Conservation (phyloP, 2,329 filamentous ascomycete species). For the Aspergillus flavus region DNA sequence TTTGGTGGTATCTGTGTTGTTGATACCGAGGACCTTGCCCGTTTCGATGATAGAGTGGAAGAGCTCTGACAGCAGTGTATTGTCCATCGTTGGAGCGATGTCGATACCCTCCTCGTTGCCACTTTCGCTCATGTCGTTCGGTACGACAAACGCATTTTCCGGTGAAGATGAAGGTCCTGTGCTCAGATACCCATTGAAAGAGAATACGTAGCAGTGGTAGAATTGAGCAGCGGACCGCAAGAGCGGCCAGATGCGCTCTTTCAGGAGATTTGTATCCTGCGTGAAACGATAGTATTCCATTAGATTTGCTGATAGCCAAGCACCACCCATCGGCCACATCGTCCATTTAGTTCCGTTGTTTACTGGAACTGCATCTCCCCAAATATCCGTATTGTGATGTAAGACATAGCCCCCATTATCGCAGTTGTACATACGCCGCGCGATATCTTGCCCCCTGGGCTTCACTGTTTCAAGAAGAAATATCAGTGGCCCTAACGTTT, state of each 20-base stretch:
- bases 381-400: conserved; percentile 61
- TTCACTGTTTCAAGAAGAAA: conserved; percentile 41
- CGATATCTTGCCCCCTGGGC: conserved; percentile 51
- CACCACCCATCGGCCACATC: conserved; percentile 46
- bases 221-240: conserved; percentile 16
- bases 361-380: conserved; percentile 57
- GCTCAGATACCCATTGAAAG: conserved; percentile 8
- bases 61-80: conserved; percentile 44
- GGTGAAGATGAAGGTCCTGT: conserved; percentile 23
- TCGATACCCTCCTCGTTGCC: conserved; percentile 10
- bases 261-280: conserved; percentile 17
- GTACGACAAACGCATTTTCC: conserved; percentile 21
- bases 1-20: conserved; percentile 9
- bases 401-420: conserved; percentile 57
- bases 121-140: conserved; percentile 3
- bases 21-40: not conserved
- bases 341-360: conserved; percentile 42
- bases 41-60: conserved; percentile 20
- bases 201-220: conserved; percentile 15
- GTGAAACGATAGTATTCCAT: conserved; percentile 61
- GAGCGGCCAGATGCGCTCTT: conserved; percentile 16
- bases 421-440: conserved; percentile 52
- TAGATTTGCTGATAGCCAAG: conserved; percentile 63
- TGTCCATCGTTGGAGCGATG: conserved; percentile 48
- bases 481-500: conserved; percentile 46